Percentiles rank a stretch among this genome's conserved stretches.
These are phyloP conservation scores for Solanum etuberosum DNA, from an alignment of 257 asterid species.

Conservation along the genomic window DNA sequence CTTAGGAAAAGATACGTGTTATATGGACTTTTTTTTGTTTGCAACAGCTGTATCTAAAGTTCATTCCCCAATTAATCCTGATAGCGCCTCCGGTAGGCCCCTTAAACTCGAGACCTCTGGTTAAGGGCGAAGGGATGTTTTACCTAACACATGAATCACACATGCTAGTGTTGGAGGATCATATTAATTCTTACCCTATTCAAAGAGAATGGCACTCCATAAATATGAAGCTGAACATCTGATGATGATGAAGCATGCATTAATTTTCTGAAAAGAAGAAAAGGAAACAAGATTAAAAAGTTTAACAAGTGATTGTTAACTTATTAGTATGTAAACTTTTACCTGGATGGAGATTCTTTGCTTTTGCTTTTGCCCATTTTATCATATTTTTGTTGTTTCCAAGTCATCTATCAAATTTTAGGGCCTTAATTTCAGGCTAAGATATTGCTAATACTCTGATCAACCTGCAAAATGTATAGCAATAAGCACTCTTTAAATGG, in stretches of 20 bases:
- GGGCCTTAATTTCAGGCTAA: not conserved
- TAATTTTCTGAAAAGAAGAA: constrained; percentile 28
- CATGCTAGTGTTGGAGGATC: not conserved
- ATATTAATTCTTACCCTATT: constrained; percentile 29
- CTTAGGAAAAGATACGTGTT: not conserved
- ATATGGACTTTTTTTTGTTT: no score
- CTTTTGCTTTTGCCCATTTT: constrained; percentile 34
- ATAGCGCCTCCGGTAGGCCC: not conserved
- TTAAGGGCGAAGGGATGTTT: not conserved
- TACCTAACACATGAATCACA: not conserved
- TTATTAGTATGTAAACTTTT: not conserved
- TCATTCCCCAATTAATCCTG: not conserved
- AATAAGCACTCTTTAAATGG: not conserved
- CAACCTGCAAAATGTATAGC: not conserved
- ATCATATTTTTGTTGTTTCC: not conserved
- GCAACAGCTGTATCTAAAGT: not conserved
- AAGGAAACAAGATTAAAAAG: not conserved
- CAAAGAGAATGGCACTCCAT: constrained; percentile 32
- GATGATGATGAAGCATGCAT: constrained; percentile 27
- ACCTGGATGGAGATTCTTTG: constrained; percentile 26
- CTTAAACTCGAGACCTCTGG: not conserved
- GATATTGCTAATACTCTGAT: not conserved
- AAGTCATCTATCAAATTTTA: not conserved
- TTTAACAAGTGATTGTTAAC: not conserved
- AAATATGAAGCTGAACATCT: constrained; percentile 34